Base-by-base conservation (phyloP, 768 basidiomycete genomes). In the Rhodotorula babjevae region DNA sequence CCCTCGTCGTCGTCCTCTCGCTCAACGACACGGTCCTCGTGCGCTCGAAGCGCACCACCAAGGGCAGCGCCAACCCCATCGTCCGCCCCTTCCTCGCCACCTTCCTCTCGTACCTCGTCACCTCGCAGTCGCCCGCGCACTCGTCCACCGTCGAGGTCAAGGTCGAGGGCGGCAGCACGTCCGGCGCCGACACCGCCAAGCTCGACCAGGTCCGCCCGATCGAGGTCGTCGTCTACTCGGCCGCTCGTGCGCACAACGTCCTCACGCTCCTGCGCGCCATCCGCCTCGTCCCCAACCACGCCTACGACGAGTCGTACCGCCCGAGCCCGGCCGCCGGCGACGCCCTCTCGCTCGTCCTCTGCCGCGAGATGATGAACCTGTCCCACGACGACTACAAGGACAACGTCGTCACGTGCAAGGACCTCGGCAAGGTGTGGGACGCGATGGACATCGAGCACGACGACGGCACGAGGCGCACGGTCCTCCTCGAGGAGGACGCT, bases 281-380 rank as follows among this genome's bases (percentile, higher is more conserved):
- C 25, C 27, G 44, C 12, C 65, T 72, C 33, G 52, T 74, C 23
- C 50, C 50, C 21, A 9, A 25, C 6, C 23, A 8, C 23, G 50
- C 23, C 27, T 25, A 27, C 23, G 25, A 25, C 25, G 50, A 29
- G 36, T 9, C 36, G 42, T 60, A 61, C 63, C 18, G 27, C 19
- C 50, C 40, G 25, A 3, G 29, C 12, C n/a, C 50, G 40, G 59
- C 19, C 2, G 60, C 52, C 18, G 73, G 63, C 9, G 73, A 74
- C 53, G 55, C 63, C 4, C 58, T 74, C 44, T 10, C 21, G 10
- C 53, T 75, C 29, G 68, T 77, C 12, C 71, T 68, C 66, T 61
- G 61, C n/a, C 44, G 76, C 31, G 71, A 72, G 65, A 65, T 61
- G 58, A 77, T 77, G 76, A 71, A 67, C 23, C 56, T 77, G 23